These are phyloP conservation scores for Lathyrus tuberosus DNA, from an alignment of 306 rosid genomes.

Conservation along the genomic window DNA sequence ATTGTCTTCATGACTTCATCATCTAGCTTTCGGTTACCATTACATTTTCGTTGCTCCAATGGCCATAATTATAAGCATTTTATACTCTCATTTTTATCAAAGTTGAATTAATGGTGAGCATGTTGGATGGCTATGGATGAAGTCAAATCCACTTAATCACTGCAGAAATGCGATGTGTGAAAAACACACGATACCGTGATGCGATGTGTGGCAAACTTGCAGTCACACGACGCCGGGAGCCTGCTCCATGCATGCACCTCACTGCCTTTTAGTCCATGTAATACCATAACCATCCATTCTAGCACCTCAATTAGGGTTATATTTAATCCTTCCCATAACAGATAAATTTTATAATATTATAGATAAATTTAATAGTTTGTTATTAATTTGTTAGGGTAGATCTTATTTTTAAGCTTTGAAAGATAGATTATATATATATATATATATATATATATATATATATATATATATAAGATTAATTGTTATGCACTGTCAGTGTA, in stretches of 20 bases:
- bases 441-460: no score
- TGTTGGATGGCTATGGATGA: slow-evolving; percentile 30
- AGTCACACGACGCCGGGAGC: slow-evolving; percentile 21
- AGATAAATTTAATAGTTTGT: no score
- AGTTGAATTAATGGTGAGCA: slow-evolving; percentile 16
- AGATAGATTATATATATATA: no score
- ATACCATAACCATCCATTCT: background rate
- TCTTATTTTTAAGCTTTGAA: no score
- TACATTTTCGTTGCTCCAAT: background rate
- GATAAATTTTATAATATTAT: no score
- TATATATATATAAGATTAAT: no score
- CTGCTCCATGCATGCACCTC: background rate
- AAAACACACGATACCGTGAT: slow-evolving; percentile 24
- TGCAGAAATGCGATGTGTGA: slow-evolving; percentile 27
- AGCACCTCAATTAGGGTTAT: background rate
- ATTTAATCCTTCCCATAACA: background rate
- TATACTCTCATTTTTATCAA: background rate
- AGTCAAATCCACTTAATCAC: slow-evolving; percentile 33
- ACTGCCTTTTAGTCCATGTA: background rate
- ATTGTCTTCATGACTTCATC: slow-evolving; percentile 7
- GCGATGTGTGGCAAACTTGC: slow-evolving; percentile 25
- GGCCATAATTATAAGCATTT: background rate
- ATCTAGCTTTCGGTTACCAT: slow-evolving; percentile 12
- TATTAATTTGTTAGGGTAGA: no score
- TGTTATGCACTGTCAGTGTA: no score